Evolutionary conservation across 208 protist species (phyloP).

Genomic region (Trypanosoma platydactyli): DNA sequence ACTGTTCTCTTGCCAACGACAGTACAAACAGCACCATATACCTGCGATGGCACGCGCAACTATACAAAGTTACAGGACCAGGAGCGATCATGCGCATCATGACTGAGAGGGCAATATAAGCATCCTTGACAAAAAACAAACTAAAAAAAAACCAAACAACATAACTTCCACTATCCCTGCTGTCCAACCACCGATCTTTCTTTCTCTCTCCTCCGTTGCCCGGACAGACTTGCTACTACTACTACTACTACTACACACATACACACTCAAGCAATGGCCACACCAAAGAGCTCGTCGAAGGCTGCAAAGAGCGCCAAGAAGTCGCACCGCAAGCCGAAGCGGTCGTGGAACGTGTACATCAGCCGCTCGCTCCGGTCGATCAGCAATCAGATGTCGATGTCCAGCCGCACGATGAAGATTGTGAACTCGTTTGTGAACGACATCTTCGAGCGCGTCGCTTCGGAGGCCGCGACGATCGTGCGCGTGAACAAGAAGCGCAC

Average conservation of each 20-base stretch:
- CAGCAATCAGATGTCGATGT: conserved; percentile 96
- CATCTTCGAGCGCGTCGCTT: conserved; percentile 97
- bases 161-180: neutral
- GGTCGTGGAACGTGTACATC: conserved; percentile 88
- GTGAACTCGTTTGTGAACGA: conserved; percentile 98
- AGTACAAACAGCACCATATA: conserved; percentile 22
- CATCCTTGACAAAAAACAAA: neutral
- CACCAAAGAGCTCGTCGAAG: conserved; percentile 45
- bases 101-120: conserved; percentile 17
- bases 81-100: conserved; percentile 28
- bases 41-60: conserved; percentile 29
- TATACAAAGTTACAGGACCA: conserved; percentile 17
- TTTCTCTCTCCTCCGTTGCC: conserved; percentile 7
- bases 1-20: conserved; percentile 27
- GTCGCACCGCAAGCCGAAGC: conserved; percentile 73
- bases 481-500: conserved; percentile 96
- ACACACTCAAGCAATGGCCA: conserved; percentile 36
- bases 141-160: conserved; percentile 1
- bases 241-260: neutral
- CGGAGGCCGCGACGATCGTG: conserved; percentile 92
- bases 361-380: conserved; percentile 95
- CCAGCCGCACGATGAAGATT: conserved; percentile 95
- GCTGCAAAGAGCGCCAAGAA: conserved; percentile 32
- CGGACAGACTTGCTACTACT: neutral
- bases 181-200: neutral